Percentiles rank a stretch among this genome's conserved stretches.
These are phyloP conservation scores for Lycium barbarum DNA, from an alignment of 257 asterid genomes.

Conservation along the genomic window DNA sequence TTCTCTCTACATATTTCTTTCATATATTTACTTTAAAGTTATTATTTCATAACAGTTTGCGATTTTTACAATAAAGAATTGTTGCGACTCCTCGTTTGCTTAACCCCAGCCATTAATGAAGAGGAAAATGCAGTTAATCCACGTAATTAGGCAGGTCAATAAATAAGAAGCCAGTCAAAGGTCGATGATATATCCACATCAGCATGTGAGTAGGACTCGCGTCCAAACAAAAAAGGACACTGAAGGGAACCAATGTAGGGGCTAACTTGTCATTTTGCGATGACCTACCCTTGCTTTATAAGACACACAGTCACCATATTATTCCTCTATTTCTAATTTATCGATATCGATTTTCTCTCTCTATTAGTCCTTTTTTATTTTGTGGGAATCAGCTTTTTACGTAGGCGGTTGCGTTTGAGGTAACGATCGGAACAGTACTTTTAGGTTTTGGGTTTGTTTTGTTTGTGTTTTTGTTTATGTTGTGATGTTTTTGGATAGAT, in stretches of 20 bases:
- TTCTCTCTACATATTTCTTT: no score
- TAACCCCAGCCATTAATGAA: neutral
- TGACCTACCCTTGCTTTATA: slow-evolving; percentile 29
- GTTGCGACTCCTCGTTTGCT: neutral
- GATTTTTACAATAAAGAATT: neutral
- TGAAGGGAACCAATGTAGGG: neutral
- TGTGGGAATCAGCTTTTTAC: neutral
- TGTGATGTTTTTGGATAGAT: slow-evolving; percentile 13
- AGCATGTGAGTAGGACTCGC: slow-evolving; percentile 16
- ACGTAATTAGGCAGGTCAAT: neutral
- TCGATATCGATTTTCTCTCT: slow-evolving; percentile 24
- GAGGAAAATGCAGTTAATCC: neutral
- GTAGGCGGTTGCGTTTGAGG: slow-evolving; percentile 15
- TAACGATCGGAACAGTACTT: neutral
- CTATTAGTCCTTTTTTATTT: neutral
- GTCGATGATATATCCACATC: slow-evolving; percentile 25
- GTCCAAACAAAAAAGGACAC: neutral
- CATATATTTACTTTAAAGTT: no score
- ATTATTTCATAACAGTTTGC: no score
- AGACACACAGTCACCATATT: neutral
- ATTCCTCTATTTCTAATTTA: no score
- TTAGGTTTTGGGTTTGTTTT: neutral
- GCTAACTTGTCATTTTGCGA: slow-evolving; percentile 21
- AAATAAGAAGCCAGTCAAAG: slow-evolving; percentile 33
- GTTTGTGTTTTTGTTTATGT: neutral